Base-by-base conservation (phyloP, 495 filamentous ascomycete species). In the Letharia columbiana region DNA sequence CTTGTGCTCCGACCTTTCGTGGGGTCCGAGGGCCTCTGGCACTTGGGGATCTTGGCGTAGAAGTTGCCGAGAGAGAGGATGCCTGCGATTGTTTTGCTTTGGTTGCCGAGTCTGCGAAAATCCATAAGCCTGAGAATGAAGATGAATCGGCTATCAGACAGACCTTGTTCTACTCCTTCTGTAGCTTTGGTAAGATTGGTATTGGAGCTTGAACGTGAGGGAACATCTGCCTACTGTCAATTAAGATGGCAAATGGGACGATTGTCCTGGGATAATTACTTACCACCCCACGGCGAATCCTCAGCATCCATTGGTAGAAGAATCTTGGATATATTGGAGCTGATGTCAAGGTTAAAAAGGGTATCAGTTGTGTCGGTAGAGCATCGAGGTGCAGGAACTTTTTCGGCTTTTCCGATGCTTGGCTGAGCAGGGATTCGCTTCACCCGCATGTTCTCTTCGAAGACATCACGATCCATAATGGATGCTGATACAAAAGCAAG, bases 1-100 rank as follows among this genome's bases (percentile, higher is more conserved):
- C 82, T 73, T 94, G 91, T 49, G 89, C 87, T 73, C 86, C 89
- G 68, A 91, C 82, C 69, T 90, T 89, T 63, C 91, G 87, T 44
- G 83, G 85, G 35, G 84, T 87, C 70, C 85, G 78, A 35, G 82
- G 79, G 42, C 75, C 78, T 71, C 82, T 80, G 71, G 78, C 77
- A 68, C 75, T 77, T 35, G 83, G 75, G 28, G 82, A 74, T 67
- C 79, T 78, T 37, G 81, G 74, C 61, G 79, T 73, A 54, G 76
- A 64, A 66, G 69, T 37, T 68, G 76, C 65, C 28, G 73, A 62
- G 44, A 65, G 69, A 70, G 76, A 64, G 72, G 75, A 50, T 39
- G 69, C 66, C 50, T 72, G 59, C 58, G 74, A 66, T 61, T 74
- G 76, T 58, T 68, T 66, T 52, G 66, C 59, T 40, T 70, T 69